Percentiles rank a stretch among this genome's conserved stretches.
Conservation (phyloP, 1,139 yeast species). For the Hemisphaericaspora lyxosophila region DNA sequence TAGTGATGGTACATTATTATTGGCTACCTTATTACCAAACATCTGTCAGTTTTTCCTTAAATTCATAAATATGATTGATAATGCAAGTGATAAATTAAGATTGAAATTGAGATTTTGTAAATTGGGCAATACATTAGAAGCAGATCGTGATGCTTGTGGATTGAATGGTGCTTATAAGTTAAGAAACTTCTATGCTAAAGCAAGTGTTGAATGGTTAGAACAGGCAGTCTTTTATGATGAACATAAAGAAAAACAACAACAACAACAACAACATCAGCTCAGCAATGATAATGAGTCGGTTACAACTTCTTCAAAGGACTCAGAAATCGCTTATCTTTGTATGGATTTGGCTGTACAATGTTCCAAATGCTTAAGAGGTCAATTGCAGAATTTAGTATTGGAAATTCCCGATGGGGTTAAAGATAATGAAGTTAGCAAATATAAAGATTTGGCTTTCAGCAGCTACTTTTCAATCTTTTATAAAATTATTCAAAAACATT, state of each 20-base stretch:
- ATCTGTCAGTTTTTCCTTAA: conserved; percentile 30
- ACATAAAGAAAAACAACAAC: conserved; percentile 5
- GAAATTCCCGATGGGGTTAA: conserved; percentile 63
- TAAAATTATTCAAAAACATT: conserved; percentile 66
- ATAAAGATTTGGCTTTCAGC: conserved; percentile 66
- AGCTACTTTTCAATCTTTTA: conserved; percentile 71
- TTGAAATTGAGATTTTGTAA: conserved; percentile 62
- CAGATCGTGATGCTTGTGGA: conserved; percentile 36
- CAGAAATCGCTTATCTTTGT: conserved; percentile 55
- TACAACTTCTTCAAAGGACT: conserved; percentile 15
- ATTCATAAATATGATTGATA: conserved; percentile 36
- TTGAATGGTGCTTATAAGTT: conserved; percentile 55
- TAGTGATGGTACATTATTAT: conserved; percentile 40
- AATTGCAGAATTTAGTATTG: conserved; percentile 55
- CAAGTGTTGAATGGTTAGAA: conserved; percentile 69
- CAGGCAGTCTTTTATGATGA: conserved; percentile 44
- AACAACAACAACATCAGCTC: not conserved
- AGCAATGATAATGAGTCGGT: conserved; percentile 4
- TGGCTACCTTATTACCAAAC: conserved; percentile 35
- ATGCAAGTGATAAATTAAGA: conserved; percentile 40
- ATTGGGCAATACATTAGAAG: conserved; percentile 50
- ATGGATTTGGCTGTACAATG: conserved; percentile 69
- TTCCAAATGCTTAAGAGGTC: conserved; percentile 55
- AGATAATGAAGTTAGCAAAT: conserved; percentile 54
- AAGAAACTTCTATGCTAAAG: conserved; percentile 61